These are phyloP conservation scores for Beta macrorhiza DNA, from an alignment of 179 eudicot genomes.

Conservation along the genomic window DNA sequence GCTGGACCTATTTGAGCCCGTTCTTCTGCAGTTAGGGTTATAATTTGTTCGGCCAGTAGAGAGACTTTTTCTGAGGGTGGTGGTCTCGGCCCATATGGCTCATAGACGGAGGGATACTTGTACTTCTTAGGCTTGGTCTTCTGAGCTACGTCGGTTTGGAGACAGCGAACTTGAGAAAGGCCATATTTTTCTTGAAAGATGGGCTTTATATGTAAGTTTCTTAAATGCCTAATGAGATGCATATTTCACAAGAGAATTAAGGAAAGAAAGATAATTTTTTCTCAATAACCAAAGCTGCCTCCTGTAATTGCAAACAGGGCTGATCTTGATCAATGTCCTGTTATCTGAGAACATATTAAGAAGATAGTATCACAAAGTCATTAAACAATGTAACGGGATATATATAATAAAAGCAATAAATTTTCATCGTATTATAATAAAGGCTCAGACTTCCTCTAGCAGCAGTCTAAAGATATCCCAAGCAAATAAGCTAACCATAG, in stretches of 20 bases:
- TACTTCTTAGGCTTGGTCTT: slow-evolving; percentile 56
- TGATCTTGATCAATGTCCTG: background rate
- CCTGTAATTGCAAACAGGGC: slow-evolving; percentile 5
- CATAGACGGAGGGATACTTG: slow-evolving; percentile 65
- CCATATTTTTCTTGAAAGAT: slow-evolving; percentile 28
- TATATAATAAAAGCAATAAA: background rate
- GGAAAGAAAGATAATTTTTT: background rate
- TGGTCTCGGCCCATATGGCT: slow-evolving; percentile 89
- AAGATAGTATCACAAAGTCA: background rate
- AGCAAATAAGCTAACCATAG: too few relatives aligned
- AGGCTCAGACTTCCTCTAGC: background rate
- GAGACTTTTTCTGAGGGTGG: slow-evolving; percentile 81
- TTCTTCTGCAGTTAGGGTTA: slow-evolving; percentile 72
- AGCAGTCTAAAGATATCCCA: too few relatives aligned
- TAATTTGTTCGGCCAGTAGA: slow-evolving; percentile 72
- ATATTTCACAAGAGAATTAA: slow-evolving; percentile 29
- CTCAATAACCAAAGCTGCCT: slow-evolving; percentile 3
- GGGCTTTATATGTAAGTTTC: slow-evolving; percentile 35
- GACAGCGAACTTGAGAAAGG: slow-evolving; percentile 49
- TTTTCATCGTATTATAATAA: background rate
- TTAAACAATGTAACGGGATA: background rate
- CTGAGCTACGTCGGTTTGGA: slow-evolving; percentile 66
- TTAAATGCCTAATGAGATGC: slow-evolving; percentile 43
- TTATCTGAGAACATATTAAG: slow-evolving; percentile 6
- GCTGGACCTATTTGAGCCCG: slow-evolving; percentile 69